Evolutionary conservation across 2,329 filamentous ascomycete species (phyloP).

Genomic region (Xylaria sp.): DNA sequence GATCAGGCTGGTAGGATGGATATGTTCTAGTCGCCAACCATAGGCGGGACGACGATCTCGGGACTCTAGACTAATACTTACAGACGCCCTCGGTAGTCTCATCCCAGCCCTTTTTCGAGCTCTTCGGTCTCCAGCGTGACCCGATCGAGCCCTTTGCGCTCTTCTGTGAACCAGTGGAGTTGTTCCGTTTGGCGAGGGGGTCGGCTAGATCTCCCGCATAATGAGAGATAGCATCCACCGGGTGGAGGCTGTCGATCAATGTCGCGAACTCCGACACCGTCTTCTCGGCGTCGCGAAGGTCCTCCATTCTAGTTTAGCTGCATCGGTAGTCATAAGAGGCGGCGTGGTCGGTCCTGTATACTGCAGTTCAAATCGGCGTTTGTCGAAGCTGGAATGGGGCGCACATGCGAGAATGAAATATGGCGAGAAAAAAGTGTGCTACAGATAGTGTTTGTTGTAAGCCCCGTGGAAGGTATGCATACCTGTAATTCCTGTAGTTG

Average conservation of each 20-base stretch:
- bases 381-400: background rate
- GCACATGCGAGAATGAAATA: conserved; percentile 3
- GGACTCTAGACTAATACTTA: conserved; percentile 23
- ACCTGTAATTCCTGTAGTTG: background rate
- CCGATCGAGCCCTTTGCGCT: conserved; percentile 27
- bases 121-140: conserved; percentile 31
- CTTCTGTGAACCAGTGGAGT: conserved; percentile 36
- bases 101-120: conserved; percentile 42
- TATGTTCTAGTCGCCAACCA: background rate
- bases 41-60: background rate
- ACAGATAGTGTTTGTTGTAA: background rate
- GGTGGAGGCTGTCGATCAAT: conserved; percentile 40
- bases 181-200: conserved; percentile 32
- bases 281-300: conserved; percentile 43
- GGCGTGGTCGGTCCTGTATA: background rate
- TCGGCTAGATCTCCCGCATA: conserved; percentile 15
- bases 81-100: conserved; percentile 40
- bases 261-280: conserved; percentile 41
- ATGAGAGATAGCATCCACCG: conserved; percentile 21
- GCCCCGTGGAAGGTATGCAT: background rate
- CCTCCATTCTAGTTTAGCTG: conserved; percentile 40
- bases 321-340: background rate
- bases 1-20: background rate
- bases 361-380: background rate
- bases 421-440: background rate